Base-by-base conservation (phyloP, 331 rosid genomes). In the Acacia pycnantha region DNA sequence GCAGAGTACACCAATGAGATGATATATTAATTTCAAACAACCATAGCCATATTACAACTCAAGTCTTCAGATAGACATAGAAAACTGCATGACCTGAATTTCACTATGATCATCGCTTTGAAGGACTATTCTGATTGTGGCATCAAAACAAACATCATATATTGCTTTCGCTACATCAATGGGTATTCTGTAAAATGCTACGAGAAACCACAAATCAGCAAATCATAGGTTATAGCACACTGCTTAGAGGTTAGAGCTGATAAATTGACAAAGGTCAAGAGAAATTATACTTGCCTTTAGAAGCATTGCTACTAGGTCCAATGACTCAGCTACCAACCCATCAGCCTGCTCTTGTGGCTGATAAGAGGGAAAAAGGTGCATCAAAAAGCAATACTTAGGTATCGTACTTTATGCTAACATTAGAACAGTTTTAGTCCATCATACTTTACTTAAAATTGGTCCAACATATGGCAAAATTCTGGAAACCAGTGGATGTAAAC, bases 51-150 rank as follows among this genome's bases (percentile, higher is more conserved):
- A 29, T 54, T 85, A 43, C 35, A 69, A 76, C 66, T 67, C 29
- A 77, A 3, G 31, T 59, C 70, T 77, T 71, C 67, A 50, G 33
- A 67, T 66, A 61, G 47, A 15, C 24, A 41, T 35, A 29, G 77
- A 31, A 71, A 82, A 76, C 21, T 33, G 64, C 46, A 51, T 70
- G 37, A 93, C 99, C 99, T 95, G 99, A 90, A 95, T 87, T 90
- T 95, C 99, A 87, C 97, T 90, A 69, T 93, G 93, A 86, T 93
- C 99, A 5, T 88, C 97, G 74, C 97, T 92, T 77, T 90, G 94
- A 85, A 93, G 97, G 75, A 90, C 85, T 70, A 95, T 87, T 72
- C 79, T 84, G 82, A 90, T 84, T 82, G 88, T 85, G 77, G 89
- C 87, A 40, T 89, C 85, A 83, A 95, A 95, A 85, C 97, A 92